These are phyloP conservation scores for Fusarium sp. DNA, from an alignment of 2,329 filamentous ascomycete genomes.

Conservation along the genomic window DNA sequence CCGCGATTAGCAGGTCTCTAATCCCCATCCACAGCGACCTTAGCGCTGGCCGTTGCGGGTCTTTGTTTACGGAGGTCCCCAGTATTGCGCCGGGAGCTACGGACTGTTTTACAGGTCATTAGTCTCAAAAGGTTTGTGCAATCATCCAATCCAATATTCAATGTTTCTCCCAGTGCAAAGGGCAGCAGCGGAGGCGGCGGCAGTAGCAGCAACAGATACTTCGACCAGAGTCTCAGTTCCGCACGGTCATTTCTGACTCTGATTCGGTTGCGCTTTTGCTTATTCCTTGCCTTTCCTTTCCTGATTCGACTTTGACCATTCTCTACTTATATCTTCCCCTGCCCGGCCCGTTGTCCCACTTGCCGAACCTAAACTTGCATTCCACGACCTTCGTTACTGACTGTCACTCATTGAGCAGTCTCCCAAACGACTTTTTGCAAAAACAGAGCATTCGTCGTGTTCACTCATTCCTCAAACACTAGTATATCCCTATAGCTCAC, in stretches of 20 bases:
- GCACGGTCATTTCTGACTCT: slow-evolving; percentile 26
- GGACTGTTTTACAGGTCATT: slow-evolving; percentile 39
- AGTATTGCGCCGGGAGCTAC: slow-evolving; percentile 45
- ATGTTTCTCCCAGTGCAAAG: slow-evolving; percentile 39
- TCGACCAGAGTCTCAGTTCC: slow-evolving; percentile 32
- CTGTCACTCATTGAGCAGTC: slow-evolving; percentile 23
- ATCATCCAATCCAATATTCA: slow-evolving; percentile 44
- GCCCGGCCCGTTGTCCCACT: slow-evolving; percentile 12
- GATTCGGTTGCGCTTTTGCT: slow-evolving; percentile 10
- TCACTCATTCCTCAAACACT: slow-evolving; percentile 1
- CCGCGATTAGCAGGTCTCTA: slow-evolving; percentile 44
- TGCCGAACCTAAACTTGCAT: slow-evolving; percentile 28
- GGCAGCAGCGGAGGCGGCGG: slow-evolving; percentile 30
- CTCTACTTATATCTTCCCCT: slow-evolving; percentile 7
- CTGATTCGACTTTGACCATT: background rate
- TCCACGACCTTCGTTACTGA: slow-evolving; percentile 34
- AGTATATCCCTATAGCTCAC: background rate
- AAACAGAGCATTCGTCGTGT: slow-evolving; percentile 1
- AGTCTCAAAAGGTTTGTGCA: slow-evolving; percentile 39
- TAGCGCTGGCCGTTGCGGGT: slow-evolving; percentile 45
- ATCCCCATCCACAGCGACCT: slow-evolving; percentile 10
- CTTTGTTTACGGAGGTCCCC: slow-evolving; percentile 36
- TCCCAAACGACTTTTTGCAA: slow-evolving; percentile 14
- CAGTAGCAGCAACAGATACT: background rate
- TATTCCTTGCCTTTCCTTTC: background rate